Base-by-base conservation (phyloP, 768 basidiomycete genomes). In the Mrakia blollopis region DNA sequence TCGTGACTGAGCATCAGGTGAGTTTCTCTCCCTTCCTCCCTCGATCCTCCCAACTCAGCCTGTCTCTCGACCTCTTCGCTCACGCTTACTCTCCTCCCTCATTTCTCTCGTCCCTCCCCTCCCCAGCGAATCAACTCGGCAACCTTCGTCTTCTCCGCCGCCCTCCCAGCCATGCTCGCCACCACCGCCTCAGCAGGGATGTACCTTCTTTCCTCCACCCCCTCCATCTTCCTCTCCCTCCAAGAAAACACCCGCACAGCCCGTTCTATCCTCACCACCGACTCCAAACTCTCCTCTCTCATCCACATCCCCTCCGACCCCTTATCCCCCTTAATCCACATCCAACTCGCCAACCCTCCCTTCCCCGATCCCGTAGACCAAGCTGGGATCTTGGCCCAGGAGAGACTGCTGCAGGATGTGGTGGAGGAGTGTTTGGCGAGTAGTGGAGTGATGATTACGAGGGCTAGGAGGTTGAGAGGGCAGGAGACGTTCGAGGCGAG, bases 61-160 rank as follows among this genome's bases (percentile, higher is more conserved):
- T 5, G 6, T 5, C 11, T 41, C 39, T 41, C 39, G 39, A 41
- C 39, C 6, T 41, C 39, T 41, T 72, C 72, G 14, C 35, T 4
- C 32, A 10, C 14, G 1, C 62, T 39, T 30, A 4, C 25, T 0
- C 6, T 8, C 3, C 57, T 28, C 57, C 13, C 13, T 57, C 57
- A n/a, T 8, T 28, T 23, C 44, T 44, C 52, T 21, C 35, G n/a
- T 60, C 37, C 68, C 62, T 78, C 67, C 69, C 54, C 71, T 41
- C 41, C 73, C 44, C 81, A 97, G 89, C 94, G 94, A 65, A 97
- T 96, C 87, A 98, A 98, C 82, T 93, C 92, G 23, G 90, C 93
- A 5, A 89, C 94, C 0, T 96, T 93, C 83, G 94, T 99, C 77
- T 99, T 94, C 86, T 97, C 96, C 1, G 97, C 97, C 25, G 90